Evolutionary conservation across 225 moss, liverwort and hornwort genomes (phyloP).

Genomic region (Neckera pumila): DNA sequence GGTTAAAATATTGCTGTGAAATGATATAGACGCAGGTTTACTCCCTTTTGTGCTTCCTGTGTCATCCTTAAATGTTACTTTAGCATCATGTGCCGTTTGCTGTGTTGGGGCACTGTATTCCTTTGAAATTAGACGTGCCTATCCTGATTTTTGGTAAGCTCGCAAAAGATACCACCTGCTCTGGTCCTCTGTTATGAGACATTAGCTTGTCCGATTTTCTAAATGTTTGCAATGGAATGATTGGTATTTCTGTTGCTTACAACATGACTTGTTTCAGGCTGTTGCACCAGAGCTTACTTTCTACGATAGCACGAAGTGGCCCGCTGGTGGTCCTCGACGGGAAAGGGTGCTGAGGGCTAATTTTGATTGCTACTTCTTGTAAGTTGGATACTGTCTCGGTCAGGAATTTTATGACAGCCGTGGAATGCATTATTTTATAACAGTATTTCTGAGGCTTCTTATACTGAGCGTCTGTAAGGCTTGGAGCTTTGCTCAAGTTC

Average conservation of each 20-base stretch:
- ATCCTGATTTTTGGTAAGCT: background rate
- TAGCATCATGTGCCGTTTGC: background rate
- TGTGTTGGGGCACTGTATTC: background rate
- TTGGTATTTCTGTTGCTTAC: background rate
- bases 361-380: constrained; percentile 82
- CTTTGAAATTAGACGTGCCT: background rate
- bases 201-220: background rate
- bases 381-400: constrained; percentile 10
- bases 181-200: background rate
- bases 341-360: constrained; percentile 89
- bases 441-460: background rate
- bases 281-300: constrained; percentile 96
- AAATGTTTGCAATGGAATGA: background rate
- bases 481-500: background rate
- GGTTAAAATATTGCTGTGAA: background rate
- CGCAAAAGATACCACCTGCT: background rate
- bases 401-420: background rate
- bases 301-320: constrained; percentile 95
- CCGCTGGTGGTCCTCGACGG: constrained; percentile 62
- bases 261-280: constrained; percentile 46
- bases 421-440: background rate
- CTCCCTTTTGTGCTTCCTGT: background rate
- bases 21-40: background rate
- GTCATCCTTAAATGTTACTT: background rate
- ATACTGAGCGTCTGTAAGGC: background rate